These are phyloP conservation scores for Tetrapisispora pingtungensis DNA, from an alignment of 805 yeast species.

Conservation along the genomic window DNA sequence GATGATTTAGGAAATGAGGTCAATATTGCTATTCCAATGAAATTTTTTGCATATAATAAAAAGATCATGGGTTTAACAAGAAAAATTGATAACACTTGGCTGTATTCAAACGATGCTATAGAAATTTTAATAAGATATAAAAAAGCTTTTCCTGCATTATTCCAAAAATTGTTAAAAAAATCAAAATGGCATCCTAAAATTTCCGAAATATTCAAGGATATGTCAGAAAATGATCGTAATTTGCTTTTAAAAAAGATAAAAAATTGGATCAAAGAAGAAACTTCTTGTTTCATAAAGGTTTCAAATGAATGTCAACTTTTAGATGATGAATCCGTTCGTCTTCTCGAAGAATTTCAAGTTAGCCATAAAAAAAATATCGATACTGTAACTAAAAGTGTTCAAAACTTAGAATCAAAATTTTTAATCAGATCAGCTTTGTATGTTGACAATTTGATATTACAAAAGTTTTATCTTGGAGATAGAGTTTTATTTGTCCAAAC, in stretches of 20 bases:
- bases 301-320: slow-evolving; percentile 70
- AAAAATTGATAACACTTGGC: slow-evolving; percentile 62
- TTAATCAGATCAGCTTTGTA: neutral
- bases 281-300: slow-evolving; percentile 49
- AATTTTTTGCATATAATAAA: slow-evolving; percentile 63
- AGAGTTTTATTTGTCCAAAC: slow-evolving; percentile 75
- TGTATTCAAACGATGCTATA: slow-evolving; percentile 65
- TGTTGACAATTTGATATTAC: slow-evolving; percentile 28
- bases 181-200: slow-evolving; percentile 19
- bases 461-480: slow-evolving; percentile 77
- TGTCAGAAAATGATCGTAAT: slow-evolving; percentile 22
- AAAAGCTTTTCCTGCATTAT: slow-evolving; percentile 50
- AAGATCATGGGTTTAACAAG: slow-evolving; percentile 84
- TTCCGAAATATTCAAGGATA: slow-evolving; percentile 28
- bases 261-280: slow-evolving; percentile 39
- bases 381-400: neutral
- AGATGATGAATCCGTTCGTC: slow-evolving; percentile 50
- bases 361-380: neutral
- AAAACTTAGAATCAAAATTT: neutral
- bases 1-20: slow-evolving; percentile 40
- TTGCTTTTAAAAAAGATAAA: slow-evolving; percentile 24
- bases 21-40: slow-evolving; percentile 78
- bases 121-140: slow-evolving; percentile 53
- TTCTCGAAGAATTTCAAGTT: slow-evolving; percentile 55
- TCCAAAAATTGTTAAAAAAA: slow-evolving; percentile 31